Percentiles rank a stretch among this genome's conserved stretches.
These are phyloP conservation scores for Chlamydomonas incerta DNA, from an alignment of 139 green algal genomes.

Conservation along the genomic window DNA sequence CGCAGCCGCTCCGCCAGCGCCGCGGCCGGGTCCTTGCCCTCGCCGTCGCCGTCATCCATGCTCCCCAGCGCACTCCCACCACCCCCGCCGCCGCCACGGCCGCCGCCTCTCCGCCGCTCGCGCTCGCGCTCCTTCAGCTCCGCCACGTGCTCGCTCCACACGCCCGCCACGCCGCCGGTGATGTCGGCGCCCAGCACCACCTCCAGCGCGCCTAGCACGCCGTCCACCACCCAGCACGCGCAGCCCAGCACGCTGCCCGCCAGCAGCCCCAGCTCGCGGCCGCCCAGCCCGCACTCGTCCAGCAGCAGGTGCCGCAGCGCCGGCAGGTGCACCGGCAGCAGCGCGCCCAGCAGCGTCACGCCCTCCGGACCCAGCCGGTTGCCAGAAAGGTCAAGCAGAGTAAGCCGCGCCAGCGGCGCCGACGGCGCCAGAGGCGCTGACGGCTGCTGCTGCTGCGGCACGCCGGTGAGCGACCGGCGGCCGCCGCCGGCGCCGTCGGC, in stretches of 20 bases:
- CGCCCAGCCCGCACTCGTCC: conserved; percentile 29
- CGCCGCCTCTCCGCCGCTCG: background rate
- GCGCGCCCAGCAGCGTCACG: conserved; percentile 15
- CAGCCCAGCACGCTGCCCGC: conserved; percentile 6
- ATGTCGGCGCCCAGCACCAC: background rate
- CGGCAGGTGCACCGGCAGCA: conserved; percentile 25
- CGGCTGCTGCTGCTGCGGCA: too few relatives aligned
- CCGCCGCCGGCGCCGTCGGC: background rate
- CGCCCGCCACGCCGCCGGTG: background rate
- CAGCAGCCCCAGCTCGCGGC: conserved; percentile 15
- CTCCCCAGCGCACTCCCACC: too few relatives aligned
- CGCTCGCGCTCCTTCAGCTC: background rate
- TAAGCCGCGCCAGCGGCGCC: background rate
- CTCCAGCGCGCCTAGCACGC: background rate
- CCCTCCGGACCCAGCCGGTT: conserved; percentile 29
- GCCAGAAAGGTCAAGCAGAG: conserved; percentile 11
- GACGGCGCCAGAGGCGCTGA: background rate
- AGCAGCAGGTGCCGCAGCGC: conserved; percentile 21
- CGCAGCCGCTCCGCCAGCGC: conserved; percentile 3
- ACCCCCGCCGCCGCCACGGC: background rate
- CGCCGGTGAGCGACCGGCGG: background rate
- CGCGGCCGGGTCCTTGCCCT: background rate
- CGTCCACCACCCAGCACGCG: conserved; percentile 20
- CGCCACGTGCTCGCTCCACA: background rate
- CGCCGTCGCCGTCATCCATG: too few relatives aligned